phyloP scores from a whole-genome alignment of 306 rosid species.

The Acacia confusa region DNA sequence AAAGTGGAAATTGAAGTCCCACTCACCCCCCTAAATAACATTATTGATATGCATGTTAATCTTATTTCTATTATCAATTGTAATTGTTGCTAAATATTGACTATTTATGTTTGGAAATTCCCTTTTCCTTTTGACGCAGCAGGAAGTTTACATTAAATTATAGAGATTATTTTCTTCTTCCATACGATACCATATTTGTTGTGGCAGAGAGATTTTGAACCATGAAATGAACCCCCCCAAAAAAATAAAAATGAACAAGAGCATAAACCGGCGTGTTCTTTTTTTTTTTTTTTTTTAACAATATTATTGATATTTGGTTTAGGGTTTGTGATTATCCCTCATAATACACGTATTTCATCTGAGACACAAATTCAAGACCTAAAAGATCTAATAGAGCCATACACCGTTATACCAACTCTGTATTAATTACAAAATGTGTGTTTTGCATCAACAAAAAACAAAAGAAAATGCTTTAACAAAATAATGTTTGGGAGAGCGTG shows the following conservation, averaged over 20 bases:
- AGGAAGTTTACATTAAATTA: not conserved
- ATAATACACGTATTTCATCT: not conserved
- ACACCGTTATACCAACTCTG: rapidly evolving
- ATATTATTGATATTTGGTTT: too few relatives aligned
- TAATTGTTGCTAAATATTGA: not conserved
- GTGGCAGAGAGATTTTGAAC: too few relatives aligned
- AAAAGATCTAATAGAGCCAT: too few relatives aligned
- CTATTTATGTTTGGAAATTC: not conserved
- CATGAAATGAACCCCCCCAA: too few relatives aligned
- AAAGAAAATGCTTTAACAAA: too few relatives aligned
- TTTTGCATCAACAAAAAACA: too few relatives aligned
- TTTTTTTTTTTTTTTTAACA: too few relatives aligned
- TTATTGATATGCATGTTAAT: not conserved
- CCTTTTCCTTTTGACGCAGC: not conserved
- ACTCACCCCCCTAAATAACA: not conserved
- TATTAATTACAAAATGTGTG: too few relatives aligned
- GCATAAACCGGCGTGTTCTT: too few relatives aligned
- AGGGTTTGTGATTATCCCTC: too few relatives aligned
- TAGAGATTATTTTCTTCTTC: not conserved
- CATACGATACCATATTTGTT: not conserved
- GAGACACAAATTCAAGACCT: too few relatives aligned
- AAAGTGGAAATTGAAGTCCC: not conserved
- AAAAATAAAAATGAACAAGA: too few relatives aligned
- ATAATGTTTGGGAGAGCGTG: not conserved
- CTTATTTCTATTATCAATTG: not conserved